Base-by-base conservation (phyloP, 331 rosid species). In the Prunus yedoensis region DNA sequence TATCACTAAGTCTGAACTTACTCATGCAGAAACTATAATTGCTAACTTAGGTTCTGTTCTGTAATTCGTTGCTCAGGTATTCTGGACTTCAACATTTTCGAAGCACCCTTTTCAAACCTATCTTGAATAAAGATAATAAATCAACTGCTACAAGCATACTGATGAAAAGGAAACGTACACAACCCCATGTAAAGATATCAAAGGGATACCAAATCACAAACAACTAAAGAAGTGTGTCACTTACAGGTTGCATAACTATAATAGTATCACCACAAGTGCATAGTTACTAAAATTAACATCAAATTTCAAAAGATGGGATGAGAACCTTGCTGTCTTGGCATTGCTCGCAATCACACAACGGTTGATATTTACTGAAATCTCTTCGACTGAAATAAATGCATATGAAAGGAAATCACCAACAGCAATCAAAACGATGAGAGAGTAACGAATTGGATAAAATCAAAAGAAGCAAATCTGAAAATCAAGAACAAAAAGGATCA, bases 251-350 rank as follows among this genome's bases (percentile, higher is more conserved):
- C 23, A 17, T 46, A 21, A 65, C 17, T 1, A 41, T 17, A 65
- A 28, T 11, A 35, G 68, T 11, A 65, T 41, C n/a, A 46, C 18
- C 17, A 10, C 14, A 60, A 53, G 3, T 54, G 41, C 66, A 64
- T 1, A 20, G 70, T 66, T 45, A 18, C 28, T 9, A 45, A 13
- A 43, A 14, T 63, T 27, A 38, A 5, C 28, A 43, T 3, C 46
- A 38, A 0, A 59, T 9, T 17, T 60, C 57, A 23, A 71, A 9
- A 63, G 47, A 50, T 65, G 66, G 78, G 71, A 85, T 68, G 28
- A 59, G 66, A 50, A 91, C 98, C 97, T 87, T 76, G 79, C 53
- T 8, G 58, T 68, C 73, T 56, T 43, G 84, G 81, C 97, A 89
- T 58, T 80, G 93, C 53, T 89, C 88, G 41, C 92, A 89, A 43